phyloP scores from a whole-genome alignment of 805 yeast species.

The Metschnikowia cerradonensis region DNA sequence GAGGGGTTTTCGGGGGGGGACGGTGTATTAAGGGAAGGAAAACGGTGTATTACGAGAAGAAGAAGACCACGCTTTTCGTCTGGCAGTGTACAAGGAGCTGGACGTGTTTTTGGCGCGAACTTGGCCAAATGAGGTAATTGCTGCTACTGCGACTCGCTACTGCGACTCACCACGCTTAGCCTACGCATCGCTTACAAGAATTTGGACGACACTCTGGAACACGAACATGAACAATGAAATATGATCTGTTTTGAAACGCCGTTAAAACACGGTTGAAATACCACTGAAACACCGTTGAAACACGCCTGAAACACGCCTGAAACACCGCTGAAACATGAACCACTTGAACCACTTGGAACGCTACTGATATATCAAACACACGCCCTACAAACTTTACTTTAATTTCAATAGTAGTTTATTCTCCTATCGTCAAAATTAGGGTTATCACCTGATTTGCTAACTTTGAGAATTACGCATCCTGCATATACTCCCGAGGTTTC shows the following conservation, averaged over 20 bases:
- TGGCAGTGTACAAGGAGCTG: neutral
- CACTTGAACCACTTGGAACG: too few species aligned
- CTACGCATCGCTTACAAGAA: too few species aligned
- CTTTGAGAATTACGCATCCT: too few species aligned
- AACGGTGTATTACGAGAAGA: neutral
- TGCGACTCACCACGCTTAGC: neutral
- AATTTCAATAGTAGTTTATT: too few species aligned
- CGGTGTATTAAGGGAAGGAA: neutral
- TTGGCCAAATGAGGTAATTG: neutral
- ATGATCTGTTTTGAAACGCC: too few species aligned
- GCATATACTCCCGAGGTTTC: too few species aligned
- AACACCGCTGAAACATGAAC: neutral
- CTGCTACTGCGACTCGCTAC: too few species aligned
- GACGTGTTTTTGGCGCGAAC: conserved; percentile 2
- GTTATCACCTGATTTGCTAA: too few species aligned
- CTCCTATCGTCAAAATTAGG: too few species aligned
- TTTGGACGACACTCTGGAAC: neutral
- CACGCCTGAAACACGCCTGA: neutral
- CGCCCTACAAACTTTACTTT: too few species aligned
- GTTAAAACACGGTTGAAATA: neutral
- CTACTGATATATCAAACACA: too few species aligned
- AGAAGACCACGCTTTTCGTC: neutral
- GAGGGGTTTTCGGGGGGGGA: too few species aligned
- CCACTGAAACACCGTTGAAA: neutral
- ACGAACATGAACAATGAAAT: neutral